A percentile compares a stretch with the other conserved stretches of the same genome.
phyloP scores from a whole-genome alignment of 129 eudicot species.

The Apium graveolens region DNA sequence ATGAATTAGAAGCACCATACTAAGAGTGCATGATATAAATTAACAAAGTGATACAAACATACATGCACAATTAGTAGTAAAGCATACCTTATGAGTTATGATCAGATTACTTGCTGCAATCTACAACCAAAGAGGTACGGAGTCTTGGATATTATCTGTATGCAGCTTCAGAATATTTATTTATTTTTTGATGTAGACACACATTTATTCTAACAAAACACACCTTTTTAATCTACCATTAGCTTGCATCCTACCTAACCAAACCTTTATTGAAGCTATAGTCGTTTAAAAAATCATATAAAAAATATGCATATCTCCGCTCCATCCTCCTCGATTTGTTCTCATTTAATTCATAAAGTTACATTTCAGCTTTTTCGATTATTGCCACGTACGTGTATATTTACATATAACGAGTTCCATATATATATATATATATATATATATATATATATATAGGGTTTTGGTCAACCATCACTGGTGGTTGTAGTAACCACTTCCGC shows the following conservation, averaged over 20 bases:
- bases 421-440: too few species aligned
- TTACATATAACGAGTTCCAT: too few species aligned
- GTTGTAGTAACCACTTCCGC: too few species aligned
- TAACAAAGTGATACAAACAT: background rate
- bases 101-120: background rate
- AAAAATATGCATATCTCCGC: background rate
- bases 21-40: background rate
- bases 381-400: background rate
- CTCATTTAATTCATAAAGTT: background rate
- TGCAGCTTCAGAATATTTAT: background rate
- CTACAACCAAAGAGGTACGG: background rate
- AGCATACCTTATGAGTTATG: background rate
- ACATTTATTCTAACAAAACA: background rate
- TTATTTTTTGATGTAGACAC: background rate
- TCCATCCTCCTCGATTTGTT: constrained; percentile 1
- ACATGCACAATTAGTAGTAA: background rate
- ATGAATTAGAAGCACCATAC: too few species aligned
- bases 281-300: background rate
- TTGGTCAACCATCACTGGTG: too few species aligned
- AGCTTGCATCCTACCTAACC: background rate
- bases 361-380: background rate
- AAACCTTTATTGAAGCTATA: background rate
- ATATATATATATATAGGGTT: too few species aligned
- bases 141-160: background rate
- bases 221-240: background rate